Evolutionary conservation across 176 grass and related monocot species (phyloP).

Genomic region (Elaeis guineensis): DNA sequence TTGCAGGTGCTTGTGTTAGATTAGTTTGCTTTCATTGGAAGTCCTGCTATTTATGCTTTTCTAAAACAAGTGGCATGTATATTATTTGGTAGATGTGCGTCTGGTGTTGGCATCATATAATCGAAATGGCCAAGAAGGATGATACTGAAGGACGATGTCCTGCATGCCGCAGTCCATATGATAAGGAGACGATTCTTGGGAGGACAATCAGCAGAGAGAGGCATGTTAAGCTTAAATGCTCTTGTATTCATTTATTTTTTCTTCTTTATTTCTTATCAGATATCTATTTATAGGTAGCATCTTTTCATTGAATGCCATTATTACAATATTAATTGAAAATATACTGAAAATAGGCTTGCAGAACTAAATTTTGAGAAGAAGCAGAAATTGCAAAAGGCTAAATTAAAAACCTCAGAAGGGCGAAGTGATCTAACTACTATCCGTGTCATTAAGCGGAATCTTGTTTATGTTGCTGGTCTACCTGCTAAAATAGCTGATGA

Average conservation of each 20-base stretch:
- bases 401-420: conserved; percentile 20
- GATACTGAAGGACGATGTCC: conserved; percentile 45
- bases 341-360: neutral
- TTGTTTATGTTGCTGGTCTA: conserved; percentile 64
- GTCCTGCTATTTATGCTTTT: too few relatives aligned
- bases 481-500: conserved; percentile 37
- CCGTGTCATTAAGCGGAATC: conserved; percentile 55
- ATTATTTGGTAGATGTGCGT: conserved; percentile 47
- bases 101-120: conserved; percentile 63
- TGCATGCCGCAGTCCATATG: conserved; percentile 50
- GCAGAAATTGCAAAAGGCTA: conserved; percentile 31
- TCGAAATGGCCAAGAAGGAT: conserved; percentile 30
- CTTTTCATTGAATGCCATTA: conserved; percentile 2
- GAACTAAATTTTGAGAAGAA: conserved; percentile 36
- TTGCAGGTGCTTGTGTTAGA: too few relatives aligned
- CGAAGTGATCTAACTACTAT: conserved; percentile 28
- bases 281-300: neutral
- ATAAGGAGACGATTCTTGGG: conserved; percentile 54
- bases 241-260: neutral
- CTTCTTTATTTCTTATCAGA: neutral
- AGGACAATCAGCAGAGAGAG: conserved; percentile 36
- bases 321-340: neutral
- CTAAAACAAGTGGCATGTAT: too few relatives aligned
- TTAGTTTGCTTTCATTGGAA: too few relatives aligned
- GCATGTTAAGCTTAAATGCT: conserved; percentile 13